Conservation (phyloP, 345 rosid species). For the Salix purpurea region DNA sequence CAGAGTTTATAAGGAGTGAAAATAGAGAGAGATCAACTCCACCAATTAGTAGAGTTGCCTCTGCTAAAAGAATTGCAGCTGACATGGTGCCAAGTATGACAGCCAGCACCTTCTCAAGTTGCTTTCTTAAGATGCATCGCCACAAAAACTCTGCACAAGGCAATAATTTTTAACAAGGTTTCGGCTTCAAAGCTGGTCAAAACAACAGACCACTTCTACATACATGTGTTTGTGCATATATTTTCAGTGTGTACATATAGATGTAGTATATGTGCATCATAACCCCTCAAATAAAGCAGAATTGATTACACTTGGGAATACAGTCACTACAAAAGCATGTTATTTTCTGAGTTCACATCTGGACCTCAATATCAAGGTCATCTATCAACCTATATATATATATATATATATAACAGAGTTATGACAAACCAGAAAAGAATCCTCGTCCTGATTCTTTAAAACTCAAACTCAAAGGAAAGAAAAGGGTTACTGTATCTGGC, state of each 20-base stretch:
- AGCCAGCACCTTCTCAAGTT: conserved; percentile 65
- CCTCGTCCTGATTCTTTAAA: neutral
- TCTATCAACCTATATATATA: neutral
- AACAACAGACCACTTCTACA: neutral
- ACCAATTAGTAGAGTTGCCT: conserved; percentile 60
- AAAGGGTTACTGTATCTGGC: neutral
- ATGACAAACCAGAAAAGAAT: neutral
- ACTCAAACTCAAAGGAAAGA: neutral
- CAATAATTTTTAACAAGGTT: neutral
- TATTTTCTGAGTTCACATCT: neutral
- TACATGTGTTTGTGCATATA: neutral
- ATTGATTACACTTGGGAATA: neutral
- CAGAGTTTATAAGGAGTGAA: conserved; percentile 79
- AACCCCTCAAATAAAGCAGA: neutral
- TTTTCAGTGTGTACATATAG: neutral
- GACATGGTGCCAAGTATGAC: conserved; percentile 72
- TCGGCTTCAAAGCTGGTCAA: neutral
- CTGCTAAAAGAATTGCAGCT: conserved; percentile 94
- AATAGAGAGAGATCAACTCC: conserved; percentile 80
- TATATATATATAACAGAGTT: neutral
- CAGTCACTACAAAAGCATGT: neutral
- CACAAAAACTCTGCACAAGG: conserved; percentile 71
- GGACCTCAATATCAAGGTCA: neutral
- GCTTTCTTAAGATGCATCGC: conserved; percentile 73
- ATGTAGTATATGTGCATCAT: neutral